Conservation (phyloP, 2,329 filamentous ascomycete genomes). For the Curvularia hawaiiensis region DNA sequence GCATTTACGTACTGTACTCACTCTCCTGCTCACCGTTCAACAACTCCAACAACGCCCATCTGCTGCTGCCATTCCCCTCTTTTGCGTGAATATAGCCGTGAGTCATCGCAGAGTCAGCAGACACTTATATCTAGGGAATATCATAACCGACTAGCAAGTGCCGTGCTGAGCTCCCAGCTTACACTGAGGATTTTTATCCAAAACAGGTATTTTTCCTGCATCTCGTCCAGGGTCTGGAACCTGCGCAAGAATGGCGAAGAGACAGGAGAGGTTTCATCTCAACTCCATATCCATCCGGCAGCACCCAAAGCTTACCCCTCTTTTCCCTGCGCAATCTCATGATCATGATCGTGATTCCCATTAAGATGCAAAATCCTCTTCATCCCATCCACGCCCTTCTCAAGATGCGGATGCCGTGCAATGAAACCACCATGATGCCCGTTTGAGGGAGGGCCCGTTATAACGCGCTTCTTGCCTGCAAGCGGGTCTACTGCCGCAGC, state of each 20-base stretch:
- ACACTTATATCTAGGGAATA: neutral
- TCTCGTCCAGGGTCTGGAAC: neutral
- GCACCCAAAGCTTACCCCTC: constrained; percentile 15
- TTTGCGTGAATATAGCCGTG: too few relatives aligned
- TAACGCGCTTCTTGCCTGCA: constrained; percentile 45
- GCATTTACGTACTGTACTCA: neutral
- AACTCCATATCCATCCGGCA: neutral
- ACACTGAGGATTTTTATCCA: neutral
- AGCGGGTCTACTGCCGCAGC: constrained; percentile 55
- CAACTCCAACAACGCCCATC: neutral
- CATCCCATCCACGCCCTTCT: constrained; percentile 52
- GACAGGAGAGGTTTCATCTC: neutral
- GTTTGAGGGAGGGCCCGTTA: constrained; percentile 18
- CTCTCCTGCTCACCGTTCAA: neutral
- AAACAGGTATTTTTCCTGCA: neutral
- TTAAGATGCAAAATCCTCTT: constrained; percentile 51
- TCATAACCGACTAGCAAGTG: neutral
- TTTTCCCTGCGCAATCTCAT: constrained; percentile 15
- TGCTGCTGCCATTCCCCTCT: neutral
- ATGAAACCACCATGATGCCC: constrained; percentile 38
- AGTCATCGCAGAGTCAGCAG: neutral
- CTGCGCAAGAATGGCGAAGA: neutral
- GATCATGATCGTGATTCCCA: constrained; percentile 15
- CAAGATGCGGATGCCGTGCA: constrained; percentile 48
- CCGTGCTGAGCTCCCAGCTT: neutral